Base-by-base conservation (phyloP, 768 basidiomycete species). In the Boletus reticuloceps region DNA sequence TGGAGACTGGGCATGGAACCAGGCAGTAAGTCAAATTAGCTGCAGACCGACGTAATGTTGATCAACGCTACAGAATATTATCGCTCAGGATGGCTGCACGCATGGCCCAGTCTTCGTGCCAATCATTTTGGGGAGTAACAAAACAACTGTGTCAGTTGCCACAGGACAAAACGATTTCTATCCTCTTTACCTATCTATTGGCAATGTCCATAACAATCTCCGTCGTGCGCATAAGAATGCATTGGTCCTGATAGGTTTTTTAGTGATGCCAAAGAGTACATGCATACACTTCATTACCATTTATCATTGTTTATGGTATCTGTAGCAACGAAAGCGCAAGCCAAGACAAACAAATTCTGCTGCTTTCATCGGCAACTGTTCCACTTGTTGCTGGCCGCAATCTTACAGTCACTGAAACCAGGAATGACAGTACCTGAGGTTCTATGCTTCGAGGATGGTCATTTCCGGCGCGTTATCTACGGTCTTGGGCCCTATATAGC, bases 311-410 rank as follows among this genome's bases (percentile, higher is more conserved):
- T 25, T 13, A 22, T 22, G 22, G 22, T 22, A 22, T 22, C 60
- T 6, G 61, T 59, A 16, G 22, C 22, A 22, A 22, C 4, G 22
- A 3, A 22, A 22, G 22, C 22, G 4, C 22, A 22, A 22, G 22
- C 22, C 22, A 22, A 22, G 22, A 22, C 22, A 22, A 22, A 22
- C 4, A 3, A 22, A 22, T 22, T 22, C 22, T 3, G 22, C 3
- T 22, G 22, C 4, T 77, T 75, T 42, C 58, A 53, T 1, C 43
- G 59, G 1, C 68, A 73, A 17, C 57, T 75, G 0, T 73, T 72
- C 47, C 73, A 77, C 3, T 22, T 47, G 41, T 58, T 14, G 4
- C 25, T 43, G 25, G 17, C 25, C 5, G 1, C 10, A 34, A 46
- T 49, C 27, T 5, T 22, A 22, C 22, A 22, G 40, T 25, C 16